Percentiles rank a stretch among this genome's conserved stretches.
phyloP scores from a whole-genome alignment of 768 basidiomycete genomes.

The Podaxis carcinomalis region DNA sequence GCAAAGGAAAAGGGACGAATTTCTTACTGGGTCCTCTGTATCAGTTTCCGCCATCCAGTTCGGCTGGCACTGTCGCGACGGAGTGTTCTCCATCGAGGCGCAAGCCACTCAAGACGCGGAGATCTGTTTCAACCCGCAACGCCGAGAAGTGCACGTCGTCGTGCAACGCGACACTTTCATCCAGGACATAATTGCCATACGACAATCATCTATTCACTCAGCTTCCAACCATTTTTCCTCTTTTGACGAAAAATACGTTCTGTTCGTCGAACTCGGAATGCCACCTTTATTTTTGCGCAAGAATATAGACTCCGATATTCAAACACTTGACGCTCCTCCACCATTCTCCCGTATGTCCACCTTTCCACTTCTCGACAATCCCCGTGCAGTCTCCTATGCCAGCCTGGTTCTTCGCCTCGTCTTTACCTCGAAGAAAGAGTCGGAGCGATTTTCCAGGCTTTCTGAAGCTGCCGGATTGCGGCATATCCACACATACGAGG shows the following conservation, averaged over 20 bases:
- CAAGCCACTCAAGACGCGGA: slow-evolving; percentile 15
- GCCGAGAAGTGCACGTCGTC: slow-evolving; percentile 43
- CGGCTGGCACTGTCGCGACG: slow-evolving; percentile 60
- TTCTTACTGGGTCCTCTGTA: slow-evolving; percentile 26
- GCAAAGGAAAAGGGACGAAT: slow-evolving; percentile 25
- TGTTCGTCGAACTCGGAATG: slow-evolving; percentile 39
- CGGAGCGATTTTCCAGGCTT: slow-evolving; percentile 34
- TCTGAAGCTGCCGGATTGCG: slow-evolving; percentile 34
- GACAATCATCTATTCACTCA: slow-evolving; percentile 38
- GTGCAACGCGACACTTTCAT: slow-evolving; percentile 17
- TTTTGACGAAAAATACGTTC: slow-evolving; percentile 24
- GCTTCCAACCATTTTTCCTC: slow-evolving; percentile 30
- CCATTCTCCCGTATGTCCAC: not conserved
- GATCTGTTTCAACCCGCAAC: slow-evolving; percentile 37
- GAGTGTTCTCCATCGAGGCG: slow-evolving; percentile 49
- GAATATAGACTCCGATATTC: not conserved
- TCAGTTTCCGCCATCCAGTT: slow-evolving; percentile 44
- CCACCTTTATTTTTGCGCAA: slow-evolving; percentile 22
- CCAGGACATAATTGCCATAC: slow-evolving; percentile 36
- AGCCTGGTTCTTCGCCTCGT: slow-evolving; percentile 51
- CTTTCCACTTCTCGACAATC: slow-evolving; percentile 18
- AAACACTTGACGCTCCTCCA: not conserved
- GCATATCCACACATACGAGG: slow-evolving; percentile 28
- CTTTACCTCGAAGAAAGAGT: slow-evolving; percentile 29
- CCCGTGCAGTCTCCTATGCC: slow-evolving; percentile 45